Conservation (phyloP, 495 filamentous ascomycete species). For the Niebla homalea region DNA sequence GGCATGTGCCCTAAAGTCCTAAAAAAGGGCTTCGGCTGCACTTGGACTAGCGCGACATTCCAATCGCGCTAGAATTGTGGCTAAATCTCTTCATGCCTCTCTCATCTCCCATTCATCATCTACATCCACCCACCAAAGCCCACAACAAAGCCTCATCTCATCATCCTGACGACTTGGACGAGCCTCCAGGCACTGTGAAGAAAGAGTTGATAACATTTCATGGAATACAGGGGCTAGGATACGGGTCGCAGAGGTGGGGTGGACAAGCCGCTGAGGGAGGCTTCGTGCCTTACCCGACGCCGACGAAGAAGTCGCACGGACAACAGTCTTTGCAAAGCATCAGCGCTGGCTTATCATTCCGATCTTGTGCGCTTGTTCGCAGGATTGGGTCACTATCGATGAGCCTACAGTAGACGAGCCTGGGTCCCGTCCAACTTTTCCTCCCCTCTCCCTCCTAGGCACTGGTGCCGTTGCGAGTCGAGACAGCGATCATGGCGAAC, state of each 20-base stretch:
- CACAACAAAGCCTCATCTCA: not conserved
- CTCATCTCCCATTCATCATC: conserved; percentile 1
- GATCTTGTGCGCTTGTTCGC: no score
- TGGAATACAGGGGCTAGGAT: not conserved
- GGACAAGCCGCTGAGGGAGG: conserved; percentile 7
- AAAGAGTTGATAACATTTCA: not conserved
- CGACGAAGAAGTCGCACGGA: conserved; percentile 1
- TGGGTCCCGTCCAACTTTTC: not conserved
- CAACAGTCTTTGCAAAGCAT: not conserved
- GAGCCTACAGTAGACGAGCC: no score
- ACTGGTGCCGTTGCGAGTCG: not conserved
- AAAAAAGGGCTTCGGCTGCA: not conserved
- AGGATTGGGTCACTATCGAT: no score
- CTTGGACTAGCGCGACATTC: conserved; percentile 1
- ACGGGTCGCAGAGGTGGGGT: conserved; percentile 3
- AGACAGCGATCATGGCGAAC: conserved; percentile 67
- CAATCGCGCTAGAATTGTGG: conserved; percentile 1
- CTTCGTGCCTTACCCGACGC: conserved; percentile 8
- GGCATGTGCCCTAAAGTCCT: no score
- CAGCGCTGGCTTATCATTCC: no score
- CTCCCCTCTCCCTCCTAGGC: not conserved
- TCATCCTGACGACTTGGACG: not conserved
- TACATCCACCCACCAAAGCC: conserved; percentile 2
- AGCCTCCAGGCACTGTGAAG: not conserved
- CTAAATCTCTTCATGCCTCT: conserved; percentile 4